phyloP scores from a whole-genome alignment of 148 eudicot genomes.

The Selenicereus undatus region DNA sequence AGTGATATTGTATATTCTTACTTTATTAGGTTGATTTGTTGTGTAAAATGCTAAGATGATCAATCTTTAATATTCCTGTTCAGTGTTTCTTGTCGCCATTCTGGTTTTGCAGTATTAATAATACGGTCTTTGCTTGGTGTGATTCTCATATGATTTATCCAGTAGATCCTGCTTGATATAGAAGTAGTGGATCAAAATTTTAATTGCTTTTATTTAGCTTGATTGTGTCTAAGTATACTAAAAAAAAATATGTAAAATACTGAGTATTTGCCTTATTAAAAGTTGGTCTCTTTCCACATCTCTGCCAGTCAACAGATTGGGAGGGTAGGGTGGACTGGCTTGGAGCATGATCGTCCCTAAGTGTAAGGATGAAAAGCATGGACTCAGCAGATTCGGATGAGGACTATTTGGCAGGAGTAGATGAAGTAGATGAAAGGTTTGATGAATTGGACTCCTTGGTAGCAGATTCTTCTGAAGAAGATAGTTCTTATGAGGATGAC shows the following conservation, averaged over 20 bases:
- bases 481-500: constrained; percentile 45
- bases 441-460: constrained; percentile 67
- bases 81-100: not conserved
- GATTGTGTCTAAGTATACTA: constrained; percentile 5
- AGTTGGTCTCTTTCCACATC: constrained; percentile 13
- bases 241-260: not conserved
- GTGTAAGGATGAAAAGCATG: constrained; percentile 26
- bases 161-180: constrained; percentile 4
- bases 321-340: constrained; percentile 50
- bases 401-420: constrained; percentile 71
- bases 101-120: not conserved
- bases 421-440: constrained; percentile 58
- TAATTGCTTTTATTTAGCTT: constrained; percentile 21
- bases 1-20: not conserved
- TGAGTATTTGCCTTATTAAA: not conserved
- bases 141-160: constrained; percentile 1
- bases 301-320: constrained; percentile 48
- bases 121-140: not conserved
- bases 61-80: not conserved
- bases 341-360: constrained; percentile 32
- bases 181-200: constrained; percentile 8
- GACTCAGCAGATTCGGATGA: constrained; percentile 92
- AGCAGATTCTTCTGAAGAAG: constrained; percentile 73
- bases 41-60: constrained; percentile 10
- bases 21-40: constrained; percentile 5